These are phyloP conservation scores for Colletotrichum tropicale DNA, from an alignment of 2,329 filamentous ascomycete genomes.

Conservation along the genomic window DNA sequence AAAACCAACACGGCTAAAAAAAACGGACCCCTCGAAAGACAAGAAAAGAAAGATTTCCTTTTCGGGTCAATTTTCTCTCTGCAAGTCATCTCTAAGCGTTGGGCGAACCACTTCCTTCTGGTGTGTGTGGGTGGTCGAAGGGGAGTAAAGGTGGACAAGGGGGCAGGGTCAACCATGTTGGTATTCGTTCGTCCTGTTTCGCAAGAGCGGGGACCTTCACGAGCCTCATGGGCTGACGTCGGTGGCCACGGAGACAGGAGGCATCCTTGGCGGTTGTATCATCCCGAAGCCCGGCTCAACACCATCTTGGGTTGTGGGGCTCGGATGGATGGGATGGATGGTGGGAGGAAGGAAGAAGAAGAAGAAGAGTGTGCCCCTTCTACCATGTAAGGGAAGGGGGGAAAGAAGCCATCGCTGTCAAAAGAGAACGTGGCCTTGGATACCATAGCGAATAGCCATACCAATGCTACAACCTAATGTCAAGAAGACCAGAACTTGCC, in stretches of 20 bases:
- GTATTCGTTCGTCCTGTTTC: slow-evolving; percentile 1
- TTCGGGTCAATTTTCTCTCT: background rate
- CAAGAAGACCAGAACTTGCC: background rate
- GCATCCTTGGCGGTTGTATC: slow-evolving; percentile 14
- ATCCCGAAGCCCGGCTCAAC: slow-evolving; percentile 11
- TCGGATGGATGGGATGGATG: background rate
- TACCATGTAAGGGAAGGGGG: background rate
- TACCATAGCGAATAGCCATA: background rate
- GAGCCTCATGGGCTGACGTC: background rate
- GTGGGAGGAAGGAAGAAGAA: background rate
- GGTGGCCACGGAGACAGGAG: background rate
- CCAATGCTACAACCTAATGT: slow-evolving; percentile 17
- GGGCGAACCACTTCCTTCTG: background rate
- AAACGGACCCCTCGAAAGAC: background rate
- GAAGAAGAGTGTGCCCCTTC: background rate
- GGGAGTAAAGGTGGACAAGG: background rate
- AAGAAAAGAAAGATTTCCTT: background rate
- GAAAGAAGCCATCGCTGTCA: background rate
- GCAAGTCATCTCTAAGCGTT: background rate
- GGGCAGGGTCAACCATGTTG: background rate
- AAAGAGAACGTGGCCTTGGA: background rate
- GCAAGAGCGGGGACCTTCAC: background rate
- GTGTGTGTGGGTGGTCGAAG: background rate
- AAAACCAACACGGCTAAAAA: background rate
- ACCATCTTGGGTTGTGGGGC: background rate